Evolutionary conservation across 2,329 filamentous ascomycete genomes (phyloP), one percentile per base, ranked within the genome.

Genomic region (Monilinia laxa): DNA sequence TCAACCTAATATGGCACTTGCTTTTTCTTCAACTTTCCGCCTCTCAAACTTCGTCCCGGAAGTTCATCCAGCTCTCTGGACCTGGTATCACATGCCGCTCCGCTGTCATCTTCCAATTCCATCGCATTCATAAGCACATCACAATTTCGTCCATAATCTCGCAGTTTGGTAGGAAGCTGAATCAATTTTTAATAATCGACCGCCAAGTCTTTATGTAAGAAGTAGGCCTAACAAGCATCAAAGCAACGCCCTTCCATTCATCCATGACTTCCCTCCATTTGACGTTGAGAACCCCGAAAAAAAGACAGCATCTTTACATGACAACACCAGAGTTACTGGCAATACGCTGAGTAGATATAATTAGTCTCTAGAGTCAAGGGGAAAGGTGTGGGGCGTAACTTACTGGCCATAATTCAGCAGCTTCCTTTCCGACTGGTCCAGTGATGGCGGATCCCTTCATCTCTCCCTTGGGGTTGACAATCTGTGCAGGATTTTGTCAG

Each of bases 401-500:
- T 87, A 94, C 92, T 81, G 95, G 95, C 95, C 95, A 99, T 79
- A 99, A 88, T 86, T 99, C 95, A 82, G 95, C 95, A 81, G 95
- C 95, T 86, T 99, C 95, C 90, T 99, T 99, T 83, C 94, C 95
- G 80, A 99, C 94, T 77, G 95, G 95, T 77, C 95, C 95, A 77
- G 95, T 99, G 82, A 99, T 99, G 82, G 95, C 95, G 74, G 93
- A 97, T 80, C 95, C 95, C 91, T 99, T 99, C 95, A 99, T 99
- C 87, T 99, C 95, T 85, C 95, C 95, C 91, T 99, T 99, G 83
- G 94, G 93, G 88, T 99, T 99, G 87, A 99, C 95, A 79, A 99
- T 99, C 91, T 95, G 79, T 65, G 64, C 42, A 57, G 62, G 51
- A 54, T 23, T 2, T 20, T 28, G 76, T 84, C 74, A 84, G 81